Evolutionary conservation across 2,329 filamentous ascomycete species (phyloP), one percentile per base, ranked within the genome.

Genomic region (Venturia asperata): DNA sequence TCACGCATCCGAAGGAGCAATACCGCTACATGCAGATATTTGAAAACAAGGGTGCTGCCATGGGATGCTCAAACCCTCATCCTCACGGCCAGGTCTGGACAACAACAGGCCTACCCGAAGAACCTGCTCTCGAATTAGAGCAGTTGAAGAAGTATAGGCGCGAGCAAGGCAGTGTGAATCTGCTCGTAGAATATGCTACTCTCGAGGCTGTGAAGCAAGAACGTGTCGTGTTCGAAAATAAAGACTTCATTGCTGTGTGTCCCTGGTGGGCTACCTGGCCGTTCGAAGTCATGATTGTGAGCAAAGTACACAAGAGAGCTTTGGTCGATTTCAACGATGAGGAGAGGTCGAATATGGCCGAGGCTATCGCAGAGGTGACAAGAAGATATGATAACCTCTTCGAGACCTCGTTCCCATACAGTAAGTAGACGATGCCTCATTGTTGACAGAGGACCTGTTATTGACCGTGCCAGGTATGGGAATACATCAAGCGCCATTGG

Each of bases 191-290:
- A 76, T 99, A 97, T 73, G 91, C 89, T 1, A 83, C 86, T 71
- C 80, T 97, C 3, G 94, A 99, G 75, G 79, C 87, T 64, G 82
- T 87, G 70, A 95, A 95, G 78, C 79, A 86, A 69, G 92, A 96
- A 77, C 86, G 94, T 13, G 83, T 96, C 10, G 89, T 99, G 0
- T 96, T 90, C 74, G 87, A 95, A 75, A 99, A 99, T 74, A 84
- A 84, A 13, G 82, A 82, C 0, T 99, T 97, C 75, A 79, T 96
- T 52, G 88, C 92, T 0, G 85, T 97, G 19, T 96, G 92, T 72
- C 94, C 94, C 0, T 99, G 94, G 92, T 99, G 94, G 94, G 94
- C 91, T 0, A 83, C 91, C 21, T 99, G 94, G 94, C 94, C 94
- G 0, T 99, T 97, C 68, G 94, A 99, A 80, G 89, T 93, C 60